phyloP scores from a whole-genome alignment of 352 stramenopile species.

The Phytopythium chamaehyphon region DNA sequence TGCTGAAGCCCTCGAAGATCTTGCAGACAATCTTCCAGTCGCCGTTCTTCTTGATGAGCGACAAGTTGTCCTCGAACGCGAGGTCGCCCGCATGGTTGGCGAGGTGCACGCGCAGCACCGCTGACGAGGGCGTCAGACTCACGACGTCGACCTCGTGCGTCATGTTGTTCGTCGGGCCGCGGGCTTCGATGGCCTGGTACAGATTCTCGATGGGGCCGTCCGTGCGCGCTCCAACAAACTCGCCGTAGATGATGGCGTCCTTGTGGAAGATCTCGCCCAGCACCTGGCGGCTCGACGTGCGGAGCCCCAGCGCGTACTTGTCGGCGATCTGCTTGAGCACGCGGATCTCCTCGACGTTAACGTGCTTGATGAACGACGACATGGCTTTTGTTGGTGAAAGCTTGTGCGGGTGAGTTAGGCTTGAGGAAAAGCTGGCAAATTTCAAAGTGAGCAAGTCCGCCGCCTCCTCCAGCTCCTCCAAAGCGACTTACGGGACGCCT shows the following conservation, averaged over 20 bases:
- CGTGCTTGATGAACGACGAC: background rate
- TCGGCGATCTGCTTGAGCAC: background rate
- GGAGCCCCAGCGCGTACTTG: background rate
- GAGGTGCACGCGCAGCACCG: background rate
- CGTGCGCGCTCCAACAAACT: background rate
- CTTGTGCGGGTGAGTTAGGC: too few relatives aligned
- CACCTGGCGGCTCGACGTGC: background rate
- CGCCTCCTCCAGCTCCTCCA: too few relatives aligned
- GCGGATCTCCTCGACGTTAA: background rate
- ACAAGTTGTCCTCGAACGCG: background rate
- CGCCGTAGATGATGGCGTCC: slow-evolving; percentile 1
- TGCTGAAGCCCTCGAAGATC: background rate
- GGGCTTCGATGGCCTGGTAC: background rate
- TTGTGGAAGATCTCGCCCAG: background rate
- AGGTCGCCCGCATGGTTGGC: background rate
- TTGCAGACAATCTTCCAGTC: background rate
- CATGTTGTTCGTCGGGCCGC: background rate
- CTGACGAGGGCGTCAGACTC: background rate
- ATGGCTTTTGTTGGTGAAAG: too few relatives aligned
- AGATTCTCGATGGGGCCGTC: background rate
- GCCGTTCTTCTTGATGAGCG: background rate
- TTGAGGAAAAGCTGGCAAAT: too few relatives aligned
- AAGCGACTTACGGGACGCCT: too few relatives aligned
- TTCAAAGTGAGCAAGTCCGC: too few relatives aligned
- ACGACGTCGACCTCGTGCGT: background rate